Evolutionary conservation across 495 filamentous ascomycete species (phyloP), one percentile per base, ranked within the genome.

Genomic region (Talaromyces wortmannii): DNA sequence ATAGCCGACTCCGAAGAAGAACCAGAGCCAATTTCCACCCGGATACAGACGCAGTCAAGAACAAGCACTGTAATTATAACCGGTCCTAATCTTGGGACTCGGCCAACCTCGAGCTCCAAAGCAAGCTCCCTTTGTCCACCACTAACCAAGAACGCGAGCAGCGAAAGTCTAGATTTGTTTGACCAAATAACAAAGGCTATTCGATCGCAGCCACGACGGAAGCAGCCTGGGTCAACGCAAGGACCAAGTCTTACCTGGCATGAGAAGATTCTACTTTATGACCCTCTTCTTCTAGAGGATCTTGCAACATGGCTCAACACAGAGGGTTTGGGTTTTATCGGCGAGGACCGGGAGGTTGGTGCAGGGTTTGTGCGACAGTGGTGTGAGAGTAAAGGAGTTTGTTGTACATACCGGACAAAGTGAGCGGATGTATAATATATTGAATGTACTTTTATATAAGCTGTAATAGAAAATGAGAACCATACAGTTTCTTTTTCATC

Each of bases 261-360:
- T 52, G 87, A 96, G 73, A 92, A 91, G 67, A 96, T 98, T 47
- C 76, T 97, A 15, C 84, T 96, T 70, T 97, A 92, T 65, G 92
- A 97, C 58, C 91, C 95, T 0, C 87, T 98, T 42, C 76, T 94
- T 0, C 64, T 97, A 1, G 94, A 97, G 67, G 94, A 97, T 54
- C 71, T 98, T 7, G 78, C 91, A 5, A 72, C 67, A 2, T 97
- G 90, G 90, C 66, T 98, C 23, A 96, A 96, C 57, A 78, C 76
- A 15, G 83, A 87, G 32, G 85, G 84, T 5, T 61, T 95, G 36
- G 74, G 72, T 7, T 71, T 74, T 15, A 75, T 83, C 0, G 79
- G 80, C 3, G 83, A 83, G 57, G 84, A 90, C 59, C 78, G 81
- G 4, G 84, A 91, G 72, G 78, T 92, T 16, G 63, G 68, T 32